phyloP scores from a whole-genome alignment of 805 yeast species.

The Yamadazyma tumulicola region DNA sequence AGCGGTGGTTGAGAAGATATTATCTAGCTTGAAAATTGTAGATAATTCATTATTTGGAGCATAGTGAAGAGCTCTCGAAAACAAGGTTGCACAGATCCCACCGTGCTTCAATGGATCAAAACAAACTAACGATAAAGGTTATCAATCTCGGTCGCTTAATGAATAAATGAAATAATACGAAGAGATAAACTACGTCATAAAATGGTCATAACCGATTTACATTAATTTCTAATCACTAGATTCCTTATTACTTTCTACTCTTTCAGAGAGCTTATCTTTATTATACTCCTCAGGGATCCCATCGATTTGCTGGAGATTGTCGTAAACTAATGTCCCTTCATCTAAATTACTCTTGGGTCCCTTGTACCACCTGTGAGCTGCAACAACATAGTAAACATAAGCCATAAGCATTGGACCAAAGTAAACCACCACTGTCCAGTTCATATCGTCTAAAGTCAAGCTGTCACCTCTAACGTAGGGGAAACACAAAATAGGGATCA shows the following conservation, averaged over 20 bases:
- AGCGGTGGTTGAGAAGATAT: slow-evolving; percentile 2
- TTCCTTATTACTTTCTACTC: too few species aligned
- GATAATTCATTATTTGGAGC: slow-evolving; percentile 44
- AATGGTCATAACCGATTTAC: too few species aligned
- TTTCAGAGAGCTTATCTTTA: too few species aligned
- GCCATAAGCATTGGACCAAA: slow-evolving; percentile 56
- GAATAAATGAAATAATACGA: too few species aligned
- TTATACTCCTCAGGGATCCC: slow-evolving; percentile 5
- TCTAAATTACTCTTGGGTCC: slow-evolving; percentile 59
- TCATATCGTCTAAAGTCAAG: slow-evolving; percentile 45
- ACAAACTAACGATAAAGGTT: too few species aligned
- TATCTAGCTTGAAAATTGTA: slow-evolving; percentile 27
- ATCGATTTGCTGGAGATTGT: slow-evolving; percentile 9
- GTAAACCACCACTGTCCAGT: slow-evolving; percentile 63
- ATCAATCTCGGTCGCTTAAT: too few species aligned
- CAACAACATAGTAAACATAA: slow-evolving; percentile 46
- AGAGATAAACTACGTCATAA: too few species aligned
- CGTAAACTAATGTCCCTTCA: slow-evolving; percentile 25
- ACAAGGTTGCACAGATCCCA: too few species aligned
- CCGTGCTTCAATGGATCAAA: too few species aligned
- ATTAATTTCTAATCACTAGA: too few species aligned
- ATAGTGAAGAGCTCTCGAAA: not conserved
- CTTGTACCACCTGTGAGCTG: slow-evolving; percentile 56
- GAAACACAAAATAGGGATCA: slow-evolving; percentile 62
- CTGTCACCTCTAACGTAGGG: slow-evolving; percentile 38